These are phyloP conservation scores for Ceratocystis ficicola DNA, from an alignment of 2,329 filamentous ascomycete genomes.

Conservation along the genomic window DNA sequence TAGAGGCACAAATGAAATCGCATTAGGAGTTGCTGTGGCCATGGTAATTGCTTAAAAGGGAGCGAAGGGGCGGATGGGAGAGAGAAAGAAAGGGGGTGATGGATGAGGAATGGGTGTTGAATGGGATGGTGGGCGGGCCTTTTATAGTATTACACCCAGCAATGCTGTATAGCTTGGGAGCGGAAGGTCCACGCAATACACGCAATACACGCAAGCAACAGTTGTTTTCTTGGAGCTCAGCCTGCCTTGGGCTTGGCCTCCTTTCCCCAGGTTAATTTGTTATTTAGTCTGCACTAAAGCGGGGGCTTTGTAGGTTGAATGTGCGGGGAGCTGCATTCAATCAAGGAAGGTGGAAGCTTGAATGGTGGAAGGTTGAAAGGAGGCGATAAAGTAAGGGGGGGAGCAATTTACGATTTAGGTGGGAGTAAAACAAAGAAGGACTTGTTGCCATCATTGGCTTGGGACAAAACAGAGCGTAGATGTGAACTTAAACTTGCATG, in stretches of 20 bases:
- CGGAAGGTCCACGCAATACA: background rate
- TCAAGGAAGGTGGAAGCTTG: background rate
- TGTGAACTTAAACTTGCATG: too few species aligned
- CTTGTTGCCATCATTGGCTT: too few species aligned
- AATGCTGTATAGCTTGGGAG: background rate
- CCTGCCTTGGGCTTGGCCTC: background rate
- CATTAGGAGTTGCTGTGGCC: constrained; percentile 7
- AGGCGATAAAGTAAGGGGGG: too few species aligned
- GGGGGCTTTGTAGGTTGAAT: background rate
- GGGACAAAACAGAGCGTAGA: too few species aligned
- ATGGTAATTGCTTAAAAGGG: constrained; percentile 6
- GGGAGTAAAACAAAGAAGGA: too few species aligned
- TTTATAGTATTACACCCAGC: background rate
- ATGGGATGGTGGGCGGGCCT: background rate
- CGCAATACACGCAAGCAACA: too few species aligned
- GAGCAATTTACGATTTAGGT: too few species aligned
- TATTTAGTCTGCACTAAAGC: constrained; percentile 8
- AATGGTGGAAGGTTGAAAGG: background rate
- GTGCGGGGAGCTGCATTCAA: background rate
- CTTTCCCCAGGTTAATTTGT: background rate
- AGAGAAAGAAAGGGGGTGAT: background rate
- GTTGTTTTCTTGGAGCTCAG: constrained; percentile 2
- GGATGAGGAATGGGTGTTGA: background rate
- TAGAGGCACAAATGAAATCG: constrained; percentile 41
- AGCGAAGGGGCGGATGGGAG: background rate